Conservation (phyloP, 2,329 filamentous ascomycete genomes). For the Fusarium tanahbumbuense region DNA sequence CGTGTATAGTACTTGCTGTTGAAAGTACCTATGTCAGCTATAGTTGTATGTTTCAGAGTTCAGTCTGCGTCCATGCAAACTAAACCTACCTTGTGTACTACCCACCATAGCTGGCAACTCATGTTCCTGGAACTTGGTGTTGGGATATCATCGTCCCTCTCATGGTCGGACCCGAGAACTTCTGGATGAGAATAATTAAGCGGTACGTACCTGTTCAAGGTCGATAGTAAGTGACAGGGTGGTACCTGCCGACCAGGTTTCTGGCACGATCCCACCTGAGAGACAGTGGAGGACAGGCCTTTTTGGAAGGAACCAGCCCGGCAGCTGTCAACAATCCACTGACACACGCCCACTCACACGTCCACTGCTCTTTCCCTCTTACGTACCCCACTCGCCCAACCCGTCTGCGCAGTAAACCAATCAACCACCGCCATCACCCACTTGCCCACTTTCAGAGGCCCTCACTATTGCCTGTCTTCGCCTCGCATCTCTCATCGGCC, state of each 20-base stretch:
- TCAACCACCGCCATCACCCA: slow-evolving; percentile 12
- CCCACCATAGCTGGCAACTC: neutral
- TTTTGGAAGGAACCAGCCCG: slow-evolving; percentile 41
- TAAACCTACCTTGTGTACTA: neutral
- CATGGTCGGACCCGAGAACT: neutral
- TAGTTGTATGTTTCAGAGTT: neutral
- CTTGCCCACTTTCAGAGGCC: slow-evolving; percentile 40
- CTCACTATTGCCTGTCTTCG: slow-evolving; percentile 43
- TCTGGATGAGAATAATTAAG: neutral
- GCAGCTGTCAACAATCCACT: slow-evolving; percentile 45
- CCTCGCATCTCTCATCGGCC: slow-evolving; percentile 43
- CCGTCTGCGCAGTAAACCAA: slow-evolving; percentile 10
- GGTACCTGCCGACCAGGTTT: slow-evolving; percentile 37
- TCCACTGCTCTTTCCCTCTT: slow-evolving; percentile 34
- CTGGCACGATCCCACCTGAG: slow-evolving; percentile 43
- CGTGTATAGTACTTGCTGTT: neutral
- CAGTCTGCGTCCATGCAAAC: neutral
- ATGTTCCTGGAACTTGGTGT: neutral
- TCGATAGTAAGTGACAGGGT: slow-evolving; percentile 30
- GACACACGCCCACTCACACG: slow-evolving; percentile 43
- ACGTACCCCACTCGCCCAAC: slow-evolving; percentile 36
- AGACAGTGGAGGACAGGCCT: slow-evolving; percentile 41
- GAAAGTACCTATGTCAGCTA: neutral
- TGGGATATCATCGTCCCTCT: neutral
- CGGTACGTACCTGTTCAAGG: neutral